Percentiles rank a stretch among this genome's conserved stretches.
Evolutionary conservation across 2,329 filamentous ascomycete species (phyloP).

Genomic region (Teratosphaeria destructans): DNA sequence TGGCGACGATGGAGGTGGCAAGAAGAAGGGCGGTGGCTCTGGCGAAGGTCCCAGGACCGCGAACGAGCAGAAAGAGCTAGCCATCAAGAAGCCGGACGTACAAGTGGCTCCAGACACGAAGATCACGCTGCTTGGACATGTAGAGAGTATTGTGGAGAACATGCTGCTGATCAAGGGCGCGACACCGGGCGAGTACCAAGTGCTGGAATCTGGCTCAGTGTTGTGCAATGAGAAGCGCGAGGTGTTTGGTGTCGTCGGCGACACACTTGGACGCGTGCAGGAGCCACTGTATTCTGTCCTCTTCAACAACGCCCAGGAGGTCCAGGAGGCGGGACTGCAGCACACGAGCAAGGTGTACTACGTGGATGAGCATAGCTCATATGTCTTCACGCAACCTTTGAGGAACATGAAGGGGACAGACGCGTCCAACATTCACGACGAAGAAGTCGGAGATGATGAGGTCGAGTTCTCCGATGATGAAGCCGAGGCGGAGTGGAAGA

Average conservation of each 20-base stretch:
- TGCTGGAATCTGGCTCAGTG: conserved; percentile 74
- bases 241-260: conserved; percentile 69
- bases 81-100: conserved; percentile 58
- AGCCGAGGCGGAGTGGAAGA: conserved; percentile 54
- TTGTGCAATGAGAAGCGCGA: conserved; percentile 67
- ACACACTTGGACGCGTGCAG: conserved; percentile 76
- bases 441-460: conserved; percentile 77
- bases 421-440: conserved; percentile 88
- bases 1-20: conserved; percentile 53
- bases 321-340: conserved; percentile 56
- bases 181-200: conserved; percentile 69
- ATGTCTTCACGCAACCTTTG: conserved; percentile 77
- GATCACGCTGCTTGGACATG: conserved; percentile 62
- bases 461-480: conserved; percentile 96
- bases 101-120: conserved; percentile 66
- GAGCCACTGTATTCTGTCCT: conserved; percentile 77
- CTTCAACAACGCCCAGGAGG: conserved; percentile 59
- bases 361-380: conserved; percentile 64
- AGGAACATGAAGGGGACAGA: conserved; percentile 78
- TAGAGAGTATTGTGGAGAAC: conserved; percentile 70
- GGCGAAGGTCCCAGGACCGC: conserved; percentile 56
- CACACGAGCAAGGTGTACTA: conserved; percentile 68
- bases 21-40: conserved; percentile 32
- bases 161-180: conserved; percentile 69
- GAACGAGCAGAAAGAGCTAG: conserved; percentile 57